These are phyloP conservation scores for Camelina hispida DNA, from an alignment of 345 rosid species.

Conservation along the genomic window DNA sequence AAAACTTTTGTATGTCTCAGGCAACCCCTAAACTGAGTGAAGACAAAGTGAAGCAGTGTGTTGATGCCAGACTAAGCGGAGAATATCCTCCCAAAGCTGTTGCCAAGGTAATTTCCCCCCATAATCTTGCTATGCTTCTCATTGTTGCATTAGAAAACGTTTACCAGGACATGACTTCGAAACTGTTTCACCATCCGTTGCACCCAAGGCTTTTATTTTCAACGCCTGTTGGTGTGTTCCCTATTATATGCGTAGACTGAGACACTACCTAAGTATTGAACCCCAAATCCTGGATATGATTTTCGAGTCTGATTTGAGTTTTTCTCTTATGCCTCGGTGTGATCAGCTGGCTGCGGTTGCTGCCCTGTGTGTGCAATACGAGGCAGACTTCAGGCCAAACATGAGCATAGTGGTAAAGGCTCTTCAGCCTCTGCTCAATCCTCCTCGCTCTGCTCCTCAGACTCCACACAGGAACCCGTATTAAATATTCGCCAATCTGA, in stretches of 20 bases:
- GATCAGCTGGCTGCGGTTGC: constrained; percentile 82
- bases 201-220: not conserved
- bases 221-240: not conserved
- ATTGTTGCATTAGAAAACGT: constrained; percentile 17
- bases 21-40: constrained; percentile 85
- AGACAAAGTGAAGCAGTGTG: constrained; percentile 82
- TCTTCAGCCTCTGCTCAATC: constrained; percentile 73
- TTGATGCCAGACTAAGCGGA: constrained; percentile 74
- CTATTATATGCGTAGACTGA: constrained; percentile 22
- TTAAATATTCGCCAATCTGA: constrained; percentile 19
- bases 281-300: not conserved
- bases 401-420: constrained; percentile 90
- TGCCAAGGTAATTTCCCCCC: constrained; percentile 58
- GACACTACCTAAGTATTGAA: constrained; percentile 14
- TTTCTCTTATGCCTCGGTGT: constrained; percentile 22
- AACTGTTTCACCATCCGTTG: not conserved
- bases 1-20: constrained; percentile 44
- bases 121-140: constrained; percentile 8
- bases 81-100: constrained; percentile 78
- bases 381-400: constrained; percentile 85
- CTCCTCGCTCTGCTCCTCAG: constrained; percentile 56
- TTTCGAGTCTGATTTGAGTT: constrained; percentile 14
- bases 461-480: constrained; percentile 44
- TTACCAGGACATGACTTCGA: constrained; percentile 7
- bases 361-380: constrained; percentile 77